Evolutionary conservation across 2,329 filamentous ascomycete genomes (phyloP).

Genomic region (Hypoxylon sp.): DNA sequence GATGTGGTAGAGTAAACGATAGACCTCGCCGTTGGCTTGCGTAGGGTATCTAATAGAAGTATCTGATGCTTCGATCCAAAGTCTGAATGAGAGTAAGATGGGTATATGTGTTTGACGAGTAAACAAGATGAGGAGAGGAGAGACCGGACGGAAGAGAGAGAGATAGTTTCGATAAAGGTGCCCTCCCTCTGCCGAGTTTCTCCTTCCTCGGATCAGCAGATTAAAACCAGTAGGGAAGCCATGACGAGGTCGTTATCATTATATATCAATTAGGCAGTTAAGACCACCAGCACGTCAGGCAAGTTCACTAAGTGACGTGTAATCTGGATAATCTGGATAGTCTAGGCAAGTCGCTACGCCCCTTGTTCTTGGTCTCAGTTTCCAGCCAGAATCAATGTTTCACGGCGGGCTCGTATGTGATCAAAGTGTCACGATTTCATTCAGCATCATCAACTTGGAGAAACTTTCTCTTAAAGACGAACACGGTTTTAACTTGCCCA

Average conservation of each 20-base stretch:
- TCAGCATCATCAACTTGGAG: constrained; percentile 5
- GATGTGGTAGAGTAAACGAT: constrained; percentile 5
- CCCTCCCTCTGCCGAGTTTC: constrained; percentile 7
- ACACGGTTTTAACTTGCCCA: background rate
- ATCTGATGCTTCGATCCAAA: constrained; percentile 15
- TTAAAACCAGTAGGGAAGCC: constrained; percentile 1
- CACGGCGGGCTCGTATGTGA: constrained; percentile 22
- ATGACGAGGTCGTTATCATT: constrained; percentile 12
- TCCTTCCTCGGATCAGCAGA: constrained; percentile 18
- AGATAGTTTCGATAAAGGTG: background rate
- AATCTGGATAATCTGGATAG: background rate
- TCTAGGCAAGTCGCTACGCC: background rate
- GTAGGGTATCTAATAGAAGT: background rate
- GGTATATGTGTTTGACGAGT: background rate
- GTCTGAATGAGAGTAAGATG: constrained; percentile 17
- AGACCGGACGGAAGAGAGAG: background rate
- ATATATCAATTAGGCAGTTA: constrained; percentile 16
- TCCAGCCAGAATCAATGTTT: constrained; percentile 13
- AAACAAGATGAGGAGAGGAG: background rate
- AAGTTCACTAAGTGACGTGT: constrained; percentile 28
- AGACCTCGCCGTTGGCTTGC: background rate
- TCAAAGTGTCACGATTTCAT: constrained; percentile 12
- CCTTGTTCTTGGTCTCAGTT: constrained; percentile 13
- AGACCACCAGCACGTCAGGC: constrained; percentile 16
- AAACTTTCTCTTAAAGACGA: background rate